phyloP scores from a whole-genome alignment of 139 green algal species.

The Coelastrella sp. region DNA sequence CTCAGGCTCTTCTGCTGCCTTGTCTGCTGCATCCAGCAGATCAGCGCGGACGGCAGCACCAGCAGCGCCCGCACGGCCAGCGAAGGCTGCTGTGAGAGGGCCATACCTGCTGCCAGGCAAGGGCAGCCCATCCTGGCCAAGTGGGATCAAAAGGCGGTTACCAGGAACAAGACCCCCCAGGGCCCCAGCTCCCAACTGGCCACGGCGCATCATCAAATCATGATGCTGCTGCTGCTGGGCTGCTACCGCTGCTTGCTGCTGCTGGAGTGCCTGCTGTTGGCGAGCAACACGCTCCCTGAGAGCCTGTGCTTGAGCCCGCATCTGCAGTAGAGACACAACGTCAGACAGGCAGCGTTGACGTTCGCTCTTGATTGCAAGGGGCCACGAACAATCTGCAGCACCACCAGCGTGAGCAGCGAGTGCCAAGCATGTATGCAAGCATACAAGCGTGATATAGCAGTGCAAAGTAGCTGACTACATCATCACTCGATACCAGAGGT shows the following conservation, averaged over 20 bases:
- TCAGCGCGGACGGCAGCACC: background rate
- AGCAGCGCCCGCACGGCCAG: background rate
- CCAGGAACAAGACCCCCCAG: background rate
- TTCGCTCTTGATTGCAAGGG: no score
- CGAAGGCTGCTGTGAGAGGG: background rate
- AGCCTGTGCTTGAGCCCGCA: slow-evolving; percentile 75
- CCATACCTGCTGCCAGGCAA: background rate
- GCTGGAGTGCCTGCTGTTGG: slow-evolving; percentile 63
- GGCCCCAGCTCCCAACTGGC: background rate
- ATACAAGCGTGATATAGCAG: background rate
- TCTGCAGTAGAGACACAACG: slow-evolving; percentile 9
- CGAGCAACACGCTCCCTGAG: slow-evolving; percentile 61
- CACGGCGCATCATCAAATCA: background rate
- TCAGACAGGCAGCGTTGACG: background rate
- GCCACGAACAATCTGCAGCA: no score
- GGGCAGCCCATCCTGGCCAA: background rate
- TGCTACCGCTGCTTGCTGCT: slow-evolving; percentile 47
- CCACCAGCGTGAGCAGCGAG: background rate
- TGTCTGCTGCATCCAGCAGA: slow-evolving; percentile 27
- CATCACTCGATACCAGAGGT: no score
- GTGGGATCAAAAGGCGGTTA: background rate
- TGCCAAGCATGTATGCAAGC: background rate
- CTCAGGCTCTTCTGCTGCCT: slow-evolving; percentile 52
- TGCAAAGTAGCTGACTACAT: no score
- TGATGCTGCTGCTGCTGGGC: slow-evolving; percentile 37